These are phyloP conservation scores for Fusarium scirpi DNA, from an alignment of 2,329 filamentous ascomycete species.

Conservation along the genomic window DNA sequence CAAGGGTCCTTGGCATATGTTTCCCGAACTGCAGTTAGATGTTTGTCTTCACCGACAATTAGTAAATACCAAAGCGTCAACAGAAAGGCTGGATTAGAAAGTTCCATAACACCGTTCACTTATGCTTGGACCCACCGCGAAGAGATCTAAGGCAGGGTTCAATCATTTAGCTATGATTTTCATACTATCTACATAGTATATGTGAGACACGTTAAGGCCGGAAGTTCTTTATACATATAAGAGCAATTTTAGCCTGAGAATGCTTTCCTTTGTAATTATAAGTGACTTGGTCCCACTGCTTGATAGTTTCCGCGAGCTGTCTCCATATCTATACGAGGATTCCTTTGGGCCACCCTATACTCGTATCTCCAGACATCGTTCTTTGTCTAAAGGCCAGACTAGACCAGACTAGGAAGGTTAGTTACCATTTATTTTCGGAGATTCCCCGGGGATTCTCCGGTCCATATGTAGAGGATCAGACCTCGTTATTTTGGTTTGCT, in stretches of 20 bases:
- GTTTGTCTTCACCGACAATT: not conserved
- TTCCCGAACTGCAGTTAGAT: not conserved
- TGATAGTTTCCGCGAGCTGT: not conserved
- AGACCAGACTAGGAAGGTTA: not conserved
- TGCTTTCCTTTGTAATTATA: not conserved
- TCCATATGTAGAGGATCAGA: not conserved
- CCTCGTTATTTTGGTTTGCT: not conserved
- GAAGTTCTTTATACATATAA: not conserved
- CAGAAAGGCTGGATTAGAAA: not conserved
- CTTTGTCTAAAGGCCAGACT: not conserved
- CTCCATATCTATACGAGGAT: not conserved
- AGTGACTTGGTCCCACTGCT: not conserved
- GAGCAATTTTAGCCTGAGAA: not conserved
- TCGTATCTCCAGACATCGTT: not conserved
- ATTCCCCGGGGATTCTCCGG: not conserved
- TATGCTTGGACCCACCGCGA: not conserved
- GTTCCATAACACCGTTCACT: not conserved
- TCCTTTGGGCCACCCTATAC: not conserved
- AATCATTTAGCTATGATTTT: not conserved
- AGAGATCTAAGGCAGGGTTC: not conserved
- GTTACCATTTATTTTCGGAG: not conserved
- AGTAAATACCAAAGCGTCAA: not conserved
- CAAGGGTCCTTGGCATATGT: not conserved
- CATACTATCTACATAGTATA: not conserved
- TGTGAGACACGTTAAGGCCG: rapidly evolving